Percentiles rank a stretch among this genome's conserved stretches.
Conservation (phyloP, 441 rosid genomes). For the Corymbia calophylla region DNA sequence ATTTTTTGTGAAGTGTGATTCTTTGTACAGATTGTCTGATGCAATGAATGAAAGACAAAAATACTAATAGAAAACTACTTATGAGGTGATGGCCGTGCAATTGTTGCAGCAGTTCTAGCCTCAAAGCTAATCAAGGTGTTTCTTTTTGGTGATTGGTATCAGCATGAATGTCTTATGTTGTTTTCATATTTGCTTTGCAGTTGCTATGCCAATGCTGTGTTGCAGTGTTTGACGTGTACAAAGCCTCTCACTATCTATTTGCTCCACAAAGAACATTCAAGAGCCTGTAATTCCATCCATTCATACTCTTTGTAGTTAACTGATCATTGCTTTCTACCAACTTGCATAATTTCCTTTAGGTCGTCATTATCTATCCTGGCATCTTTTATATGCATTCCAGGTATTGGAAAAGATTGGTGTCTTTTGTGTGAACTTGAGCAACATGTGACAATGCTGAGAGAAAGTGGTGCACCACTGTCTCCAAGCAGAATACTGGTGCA, state of each 20-base stretch:
- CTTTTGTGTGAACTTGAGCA: conserved; percentile 90
- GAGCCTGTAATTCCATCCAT: conserved; percentile 44
- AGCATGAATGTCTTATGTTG: not conserved
- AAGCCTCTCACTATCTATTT: conserved; percentile 70
- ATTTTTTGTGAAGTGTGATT: not conserved
- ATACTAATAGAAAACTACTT: not conserved
- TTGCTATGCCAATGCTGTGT: conserved; percentile 90
- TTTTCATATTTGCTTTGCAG: conserved; percentile 31
- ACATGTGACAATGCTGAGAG: conserved; percentile 63
- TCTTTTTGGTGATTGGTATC: not conserved
- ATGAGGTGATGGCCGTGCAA: not conserved
- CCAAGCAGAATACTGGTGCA: conserved; percentile 61
- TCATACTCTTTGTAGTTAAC: not conserved
- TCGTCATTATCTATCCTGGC: not conserved
- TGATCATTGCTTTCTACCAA: not conserved
- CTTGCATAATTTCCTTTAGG: not conserved
- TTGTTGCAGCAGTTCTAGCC: not conserved
- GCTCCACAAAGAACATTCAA: conserved; percentile 71
- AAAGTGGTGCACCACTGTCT: conserved; percentile 62
- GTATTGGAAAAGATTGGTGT: conserved; percentile 69
- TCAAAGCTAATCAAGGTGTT: not conserved
- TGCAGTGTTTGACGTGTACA: conserved; percentile 79
- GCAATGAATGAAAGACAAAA: not conserved
- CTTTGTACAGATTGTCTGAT: not conserved
- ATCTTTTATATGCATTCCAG: conserved; percentile 20